Evolutionary conservation across 2,329 filamentous ascomycete genomes (phyloP).

Genomic region (Aspergillus pseudotamarii): DNA sequence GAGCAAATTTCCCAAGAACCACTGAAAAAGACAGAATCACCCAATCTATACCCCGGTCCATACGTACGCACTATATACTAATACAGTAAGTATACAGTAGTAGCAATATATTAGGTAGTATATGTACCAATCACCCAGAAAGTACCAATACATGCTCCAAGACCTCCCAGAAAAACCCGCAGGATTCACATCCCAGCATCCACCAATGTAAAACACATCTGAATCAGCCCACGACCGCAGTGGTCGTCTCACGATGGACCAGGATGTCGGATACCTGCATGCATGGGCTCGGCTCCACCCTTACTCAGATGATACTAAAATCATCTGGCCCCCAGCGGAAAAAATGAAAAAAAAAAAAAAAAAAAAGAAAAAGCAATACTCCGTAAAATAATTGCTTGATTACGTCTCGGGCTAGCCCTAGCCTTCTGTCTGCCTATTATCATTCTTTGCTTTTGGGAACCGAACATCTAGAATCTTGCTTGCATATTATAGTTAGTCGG

Average conservation of each 20-base stretch:
- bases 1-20: not conserved
- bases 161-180: no score
- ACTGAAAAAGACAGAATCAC: not conserved
- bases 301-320: slow-evolving; percentile 1
- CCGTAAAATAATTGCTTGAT: not conserved
- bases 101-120: no score
- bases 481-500: not conserved
- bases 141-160: no score
- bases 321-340: not conserved
- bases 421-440: not conserved
- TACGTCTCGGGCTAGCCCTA: not conserved
- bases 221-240: not conserved
- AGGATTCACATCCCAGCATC: not conserved
- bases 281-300: not conserved
- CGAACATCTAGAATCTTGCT: not conserved
- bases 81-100: no score
- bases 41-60: not conserved
- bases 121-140: no score
- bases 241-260: not conserved
- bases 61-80: no score
- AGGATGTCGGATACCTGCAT: slow-evolving; percentile 1
- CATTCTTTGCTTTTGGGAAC: not conserved
- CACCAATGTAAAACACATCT: not conserved
- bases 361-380: not conserved
- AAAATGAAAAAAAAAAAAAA: not conserved